Evolutionary conservation across 2,329 filamentous ascomycete genomes (phyloP).

Genomic region (Epichloe sylvatica): DNA sequence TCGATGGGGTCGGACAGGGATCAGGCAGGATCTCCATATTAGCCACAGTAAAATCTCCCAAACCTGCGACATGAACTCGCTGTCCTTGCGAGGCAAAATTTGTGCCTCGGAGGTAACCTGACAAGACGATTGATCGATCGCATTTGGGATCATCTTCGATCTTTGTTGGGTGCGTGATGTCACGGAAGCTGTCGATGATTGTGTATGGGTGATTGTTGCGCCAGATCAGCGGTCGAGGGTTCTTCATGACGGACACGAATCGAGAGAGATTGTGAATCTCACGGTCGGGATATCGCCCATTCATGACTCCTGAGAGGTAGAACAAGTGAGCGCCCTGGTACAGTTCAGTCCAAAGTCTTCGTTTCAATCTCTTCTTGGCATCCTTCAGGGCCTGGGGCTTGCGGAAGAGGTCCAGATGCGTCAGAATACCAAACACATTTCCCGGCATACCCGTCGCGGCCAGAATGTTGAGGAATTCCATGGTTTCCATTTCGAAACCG

Average conservation of each 20-base stretch:
- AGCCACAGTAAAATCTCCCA: constrained; percentile 76
- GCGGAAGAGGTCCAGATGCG: constrained; percentile 87
- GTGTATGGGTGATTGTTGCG: constrained; percentile 92
- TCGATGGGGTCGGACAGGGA: constrained; percentile 84
- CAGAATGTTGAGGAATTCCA: constrained; percentile 94
- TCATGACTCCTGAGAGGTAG: constrained; percentile 91
- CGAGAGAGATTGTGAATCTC: constrained; percentile 92
- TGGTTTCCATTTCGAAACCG: constrained; percentile 99
- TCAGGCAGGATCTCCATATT: constrained; percentile 81
- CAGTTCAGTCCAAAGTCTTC: constrained; percentile 89
- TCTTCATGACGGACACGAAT: constrained; percentile 98
- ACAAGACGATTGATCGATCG: constrained; percentile 79
- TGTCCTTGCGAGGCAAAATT: constrained; percentile 82
- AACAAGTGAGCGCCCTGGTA: constrained; percentile 97
- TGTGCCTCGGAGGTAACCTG: constrained; percentile 86
- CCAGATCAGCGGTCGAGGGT: constrained; percentile 90
- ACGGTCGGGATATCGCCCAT: constrained; percentile 89
- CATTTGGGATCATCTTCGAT: constrained; percentile 82
- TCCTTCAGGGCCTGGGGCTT: constrained; percentile 85
- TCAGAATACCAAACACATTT: constrained; percentile 94
- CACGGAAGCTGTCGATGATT: constrained; percentile 84
- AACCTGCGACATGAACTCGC: constrained; percentile 78
- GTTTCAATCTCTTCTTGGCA: constrained; percentile 92
- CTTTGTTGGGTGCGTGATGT: constrained; percentile 83
- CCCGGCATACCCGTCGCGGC: constrained; percentile 95